Base-by-base conservation (phyloP, 192 early-diverging fungal genomes). In the Podila clonocystis region DNA sequence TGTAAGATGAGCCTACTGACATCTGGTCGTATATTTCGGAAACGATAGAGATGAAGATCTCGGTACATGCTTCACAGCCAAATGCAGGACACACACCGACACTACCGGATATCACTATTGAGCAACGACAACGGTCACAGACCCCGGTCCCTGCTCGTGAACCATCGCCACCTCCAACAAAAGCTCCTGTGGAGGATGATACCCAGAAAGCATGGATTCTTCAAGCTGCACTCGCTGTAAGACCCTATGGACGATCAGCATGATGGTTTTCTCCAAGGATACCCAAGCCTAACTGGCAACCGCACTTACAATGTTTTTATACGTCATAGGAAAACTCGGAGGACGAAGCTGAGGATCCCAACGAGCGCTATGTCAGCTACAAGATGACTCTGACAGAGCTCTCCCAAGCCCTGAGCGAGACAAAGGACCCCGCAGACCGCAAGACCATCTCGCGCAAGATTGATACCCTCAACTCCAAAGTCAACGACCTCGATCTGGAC, bases 401-500 rank as follows among this genome's bases (percentile, higher is more conserved):
- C 48, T 62, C 49, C 12, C 67, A 74, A n/a, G 50, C 57, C 1
- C 65, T 61, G 24, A 63, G 50, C 20, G 72, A 64, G 24, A 64
- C 63, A 12, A 63, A 60, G 15, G 34, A 11, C 34, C 62, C 61
- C 2, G 50, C 57, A 29, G 73, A 77, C 64, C 33, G 34, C 19
- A 82, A 72, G 15, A 20, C 67, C 3, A 67, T 77, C 29, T 59
- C 69, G 45, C 45, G 70, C 3, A 72, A 60, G 63, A 59, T 85
- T 50, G 59, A 82, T 48, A 79, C 75, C 31, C 13, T 67, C 61
- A 63, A 83, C 71, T 67, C 64, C 50, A 67, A 71, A 50, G 20
- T 85, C 41, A 63, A 73, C 41, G 74, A 75, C 13, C 58, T 85
- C 28, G 87, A 87, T 41, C 52, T 70, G 15, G 84, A 86, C 52